Evolutionary conservation across 2,329 filamentous ascomycete genomes (phyloP).

Genomic region (Cladosporium colombiae): DNA sequence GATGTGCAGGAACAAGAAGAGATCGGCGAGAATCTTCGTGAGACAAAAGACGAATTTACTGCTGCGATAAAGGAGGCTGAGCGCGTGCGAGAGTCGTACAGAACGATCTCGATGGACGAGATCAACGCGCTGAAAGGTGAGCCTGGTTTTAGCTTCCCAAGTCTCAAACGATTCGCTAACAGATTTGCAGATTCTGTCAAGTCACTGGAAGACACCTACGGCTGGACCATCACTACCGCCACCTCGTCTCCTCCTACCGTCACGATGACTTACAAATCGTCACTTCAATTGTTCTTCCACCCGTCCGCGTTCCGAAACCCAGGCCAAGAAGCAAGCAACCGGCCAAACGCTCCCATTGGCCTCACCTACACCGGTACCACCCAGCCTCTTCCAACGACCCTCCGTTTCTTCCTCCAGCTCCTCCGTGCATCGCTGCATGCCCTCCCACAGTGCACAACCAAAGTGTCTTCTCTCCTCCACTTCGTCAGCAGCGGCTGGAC

Average conservation of each 20-base stretch:
- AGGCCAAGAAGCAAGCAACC: constrained; percentile 26
- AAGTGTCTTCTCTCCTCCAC: constrained; percentile 58
- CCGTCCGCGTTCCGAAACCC: constrained; percentile 56
- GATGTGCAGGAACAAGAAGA: constrained; percentile 68
- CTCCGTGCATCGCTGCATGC: constrained; percentile 68
- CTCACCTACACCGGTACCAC: constrained; percentile 64
- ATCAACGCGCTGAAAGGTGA: constrained; percentile 76
- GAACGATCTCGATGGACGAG: constrained; percentile 84
- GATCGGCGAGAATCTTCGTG: constrained; percentile 61
- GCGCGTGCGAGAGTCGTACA: constrained; percentile 79
- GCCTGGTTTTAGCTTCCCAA: constrained; percentile 24
- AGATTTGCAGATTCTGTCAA: constrained; percentile 60
- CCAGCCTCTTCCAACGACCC: constrained; percentile 62
- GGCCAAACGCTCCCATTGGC: constrained; percentile 60
- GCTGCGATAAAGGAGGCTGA: constrained; percentile 81
- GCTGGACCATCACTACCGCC: constrained; percentile 67
- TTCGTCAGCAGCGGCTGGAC: constrained; percentile 67
- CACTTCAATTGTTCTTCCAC: constrained; percentile 74
- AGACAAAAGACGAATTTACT: constrained; percentile 68
- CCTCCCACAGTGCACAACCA: constrained; percentile 59
- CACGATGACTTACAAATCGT: constrained; percentile 72
- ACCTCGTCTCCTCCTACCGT: constrained; percentile 62
- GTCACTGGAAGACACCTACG: constrained; percentile 64
- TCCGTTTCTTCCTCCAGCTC: constrained; percentile 73
- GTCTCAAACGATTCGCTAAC: constrained; percentile 40